Evolutionary conservation across 2,329 filamentous ascomycete species (phyloP).

Genomic region (Beauveria sp.): DNA sequence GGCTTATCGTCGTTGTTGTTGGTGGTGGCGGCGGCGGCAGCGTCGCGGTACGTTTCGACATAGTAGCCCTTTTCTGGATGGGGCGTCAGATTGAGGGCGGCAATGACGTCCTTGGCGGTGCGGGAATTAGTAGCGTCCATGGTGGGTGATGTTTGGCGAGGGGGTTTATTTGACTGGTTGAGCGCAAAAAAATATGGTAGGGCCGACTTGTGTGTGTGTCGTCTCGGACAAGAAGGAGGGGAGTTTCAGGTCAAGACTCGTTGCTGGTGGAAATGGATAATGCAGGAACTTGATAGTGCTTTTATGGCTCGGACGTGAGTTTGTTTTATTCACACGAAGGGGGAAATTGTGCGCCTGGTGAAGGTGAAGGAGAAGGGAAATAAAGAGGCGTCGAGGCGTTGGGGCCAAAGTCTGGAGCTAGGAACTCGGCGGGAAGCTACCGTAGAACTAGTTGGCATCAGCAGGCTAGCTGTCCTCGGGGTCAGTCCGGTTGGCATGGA

Average conservation of each 20-base stretch:
- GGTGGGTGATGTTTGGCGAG: not conserved
- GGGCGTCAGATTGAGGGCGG: constrained; percentile 32
- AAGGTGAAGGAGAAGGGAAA: not conserved
- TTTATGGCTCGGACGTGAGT: not conserved
- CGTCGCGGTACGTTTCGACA: constrained; percentile 39
- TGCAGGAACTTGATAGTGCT: not conserved
- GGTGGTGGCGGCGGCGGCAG: constrained; percentile 15
- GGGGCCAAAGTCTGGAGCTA: not conserved
- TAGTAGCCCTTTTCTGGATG: constrained; percentile 44
- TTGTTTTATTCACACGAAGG: not conserved
- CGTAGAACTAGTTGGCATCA: not conserved
- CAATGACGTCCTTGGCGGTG: constrained; percentile 36
- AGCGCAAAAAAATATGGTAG: not conserved
- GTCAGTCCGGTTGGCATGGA: too few relatives aligned
- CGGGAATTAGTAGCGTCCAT: constrained; percentile 16
- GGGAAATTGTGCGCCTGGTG: too few relatives aligned
- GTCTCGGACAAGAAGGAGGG: too few relatives aligned
- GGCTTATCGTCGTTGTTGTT: constrained; percentile 38
- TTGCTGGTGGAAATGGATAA: not conserved
- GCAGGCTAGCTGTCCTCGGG: not conserved
- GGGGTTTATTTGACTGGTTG: not conserved
- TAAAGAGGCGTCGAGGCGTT: not conserved
- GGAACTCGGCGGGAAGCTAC: not conserved
- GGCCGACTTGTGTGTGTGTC: not conserved
- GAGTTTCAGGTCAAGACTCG: too few relatives aligned